These are phyloP conservation scores for Sugiyamaella pinicola DNA, from an alignment of 1,139 yeast species.

Conservation along the genomic window DNA sequence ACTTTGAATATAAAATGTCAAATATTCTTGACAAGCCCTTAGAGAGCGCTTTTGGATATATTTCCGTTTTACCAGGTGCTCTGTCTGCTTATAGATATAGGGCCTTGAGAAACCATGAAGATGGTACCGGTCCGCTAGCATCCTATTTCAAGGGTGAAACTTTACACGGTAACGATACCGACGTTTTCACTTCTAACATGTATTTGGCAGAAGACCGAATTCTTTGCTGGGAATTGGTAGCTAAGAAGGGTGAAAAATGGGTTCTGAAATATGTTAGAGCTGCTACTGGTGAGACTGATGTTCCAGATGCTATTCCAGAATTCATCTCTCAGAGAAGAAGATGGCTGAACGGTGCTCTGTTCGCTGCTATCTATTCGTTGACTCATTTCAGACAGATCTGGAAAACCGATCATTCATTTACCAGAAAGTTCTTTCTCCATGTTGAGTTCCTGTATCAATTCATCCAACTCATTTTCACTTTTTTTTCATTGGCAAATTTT, in stretches of 20 bases:
- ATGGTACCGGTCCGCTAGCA: slow-evolving; percentile 89
- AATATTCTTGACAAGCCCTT: slow-evolving; percentile 93
- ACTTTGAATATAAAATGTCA: slow-evolving; percentile 95
- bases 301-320: slow-evolving; percentile 88
- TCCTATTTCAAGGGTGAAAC: slow-evolving; percentile 91
- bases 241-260: slow-evolving; percentile 86
- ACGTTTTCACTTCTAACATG: slow-evolving; percentile 95
- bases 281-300: slow-evolving; percentile 97
- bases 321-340: slow-evolving; percentile 94
- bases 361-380: slow-evolving; percentile 90
- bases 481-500: slow-evolving; percentile 88
- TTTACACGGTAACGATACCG: slow-evolving; percentile 57
- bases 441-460: slow-evolving; percentile 84
- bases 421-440: slow-evolving; percentile 77
- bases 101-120: slow-evolving; percentile 80
- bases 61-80: slow-evolving; percentile 94
- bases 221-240: slow-evolving; percentile 94
- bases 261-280: slow-evolving; percentile 87
- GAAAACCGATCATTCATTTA: slow-evolving; percentile 77
- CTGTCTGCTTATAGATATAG: slow-evolving; percentile 90
- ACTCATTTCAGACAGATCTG: slow-evolving; percentile 78
- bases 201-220: slow-evolving; percentile 97
- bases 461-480: slow-evolving; percentile 72
- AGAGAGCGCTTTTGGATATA: slow-evolving; percentile 91
- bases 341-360: slow-evolving; percentile 97